A percentile compares a stretch with the other conserved stretches of the same genome.
Evolutionary conservation across 495 filamentous ascomycete genomes (phyloP).

Genomic region (Tuber umbilicatum): DNA sequence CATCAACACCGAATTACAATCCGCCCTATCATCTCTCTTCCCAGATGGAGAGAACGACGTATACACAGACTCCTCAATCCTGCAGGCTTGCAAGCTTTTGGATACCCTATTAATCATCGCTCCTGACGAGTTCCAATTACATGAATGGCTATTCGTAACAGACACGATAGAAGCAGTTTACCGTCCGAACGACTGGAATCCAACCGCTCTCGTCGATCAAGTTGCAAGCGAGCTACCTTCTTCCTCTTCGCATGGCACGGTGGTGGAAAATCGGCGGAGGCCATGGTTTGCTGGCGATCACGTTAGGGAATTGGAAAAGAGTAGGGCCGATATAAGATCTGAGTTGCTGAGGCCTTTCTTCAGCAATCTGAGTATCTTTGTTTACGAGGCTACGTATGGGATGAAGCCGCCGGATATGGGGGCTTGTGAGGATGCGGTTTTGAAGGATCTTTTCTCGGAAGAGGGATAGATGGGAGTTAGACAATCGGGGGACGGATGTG

Average conservation of each 20-base stretch:
- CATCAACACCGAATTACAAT: slow-evolving; percentile 78
- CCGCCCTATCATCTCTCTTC: slow-evolving; percentile 69
- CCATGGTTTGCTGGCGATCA: slow-evolving; percentile 54
- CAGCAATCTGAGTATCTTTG: slow-evolving; percentile 78
- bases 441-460: slow-evolving; percentile 82
- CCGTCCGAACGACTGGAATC: slow-evolving; percentile 61
- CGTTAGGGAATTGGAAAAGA: slow-evolving; percentile 26
- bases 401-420: slow-evolving; percentile 66
- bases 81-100: slow-evolving; percentile 89
- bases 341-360: slow-evolving; percentile 81
- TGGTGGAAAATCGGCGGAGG: slow-evolving; percentile 55
- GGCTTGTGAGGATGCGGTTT: slow-evolving; percentile 59
- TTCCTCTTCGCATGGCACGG: slow-evolving; percentile 44
- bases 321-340: slow-evolving; percentile 30
- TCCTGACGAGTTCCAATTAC: slow-evolving; percentile 91
- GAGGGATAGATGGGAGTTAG: slow-evolving; percentile 45
- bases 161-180: slow-evolving; percentile 97
- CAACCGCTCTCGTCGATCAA: slow-evolving; percentile 76
- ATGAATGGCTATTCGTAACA: slow-evolving; percentile 93
- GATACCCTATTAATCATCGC: slow-evolving; percentile 75
- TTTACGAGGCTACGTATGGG: slow-evolving; percentile 84
- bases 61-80: slow-evolving; percentile 64
- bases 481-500: neutral
- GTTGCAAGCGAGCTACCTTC: slow-evolving; percentile 69
- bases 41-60: slow-evolving; percentile 65